A percentile compares a stretch with the other conserved stretches of the same genome.
Evolutionary conservation across 306 rosid genomes (phyloP).

Genomic region (Mimosa bimucronata): DNA sequence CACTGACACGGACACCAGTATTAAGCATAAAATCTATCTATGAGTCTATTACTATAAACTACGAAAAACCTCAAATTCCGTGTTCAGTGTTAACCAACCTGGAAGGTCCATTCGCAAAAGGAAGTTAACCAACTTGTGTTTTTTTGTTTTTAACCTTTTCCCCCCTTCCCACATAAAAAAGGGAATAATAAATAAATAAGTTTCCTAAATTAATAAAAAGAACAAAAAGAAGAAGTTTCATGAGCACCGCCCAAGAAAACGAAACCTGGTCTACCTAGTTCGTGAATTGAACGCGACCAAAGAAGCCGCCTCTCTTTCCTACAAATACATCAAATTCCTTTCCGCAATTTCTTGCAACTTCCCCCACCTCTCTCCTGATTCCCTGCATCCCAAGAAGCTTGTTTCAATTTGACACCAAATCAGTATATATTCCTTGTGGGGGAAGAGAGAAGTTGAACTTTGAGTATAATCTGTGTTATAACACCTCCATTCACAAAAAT

Average conservation of each 20-base stretch:
- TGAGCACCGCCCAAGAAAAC: conserved; percentile 56
- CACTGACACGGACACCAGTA: too few species aligned
- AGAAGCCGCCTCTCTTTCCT: conserved; percentile 45
- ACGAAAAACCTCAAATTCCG: background rate
- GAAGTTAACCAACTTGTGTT: background rate
- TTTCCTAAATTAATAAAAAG: background rate
- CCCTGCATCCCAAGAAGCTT: conserved; percentile 40
- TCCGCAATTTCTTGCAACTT: conserved; percentile 47
- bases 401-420: conserved; percentile 32
- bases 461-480: conserved; percentile 11
- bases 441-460: conserved; percentile 12
- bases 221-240: conserved; percentile 54
- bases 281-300: conserved; percentile 58
- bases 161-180: background rate
- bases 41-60: too few species aligned
- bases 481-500: background rate
- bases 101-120: background rate
- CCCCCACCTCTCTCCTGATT: conserved; percentile 38
- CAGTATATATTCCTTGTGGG: conserved; percentile 25
- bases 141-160: background rate
- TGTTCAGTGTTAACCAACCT: background rate
- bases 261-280: conserved; percentile 52
- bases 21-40: too few species aligned
- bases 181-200: background rate
- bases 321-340: conserved; percentile 66